Conservation (phyloP, 2,329 filamentous ascomycete genomes). For the Aspergillus awamori region DNA sequence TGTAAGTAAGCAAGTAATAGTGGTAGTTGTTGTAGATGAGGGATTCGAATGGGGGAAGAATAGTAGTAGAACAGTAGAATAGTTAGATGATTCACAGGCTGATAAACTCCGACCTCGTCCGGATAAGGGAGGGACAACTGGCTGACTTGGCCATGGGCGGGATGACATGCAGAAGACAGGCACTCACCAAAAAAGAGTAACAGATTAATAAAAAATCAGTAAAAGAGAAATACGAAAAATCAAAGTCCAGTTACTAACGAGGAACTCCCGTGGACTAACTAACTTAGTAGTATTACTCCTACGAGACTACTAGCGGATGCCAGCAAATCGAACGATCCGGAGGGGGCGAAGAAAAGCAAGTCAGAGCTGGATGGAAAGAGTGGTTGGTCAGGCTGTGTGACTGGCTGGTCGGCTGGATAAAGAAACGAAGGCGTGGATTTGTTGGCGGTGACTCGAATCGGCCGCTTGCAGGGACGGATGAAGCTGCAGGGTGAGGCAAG, state of each 20-base stretch:
- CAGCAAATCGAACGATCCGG: slow-evolving; percentile 20
- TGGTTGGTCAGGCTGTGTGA: background rate
- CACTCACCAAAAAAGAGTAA: background rate
- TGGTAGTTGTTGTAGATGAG: background rate
- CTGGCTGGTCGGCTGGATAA: background rate
- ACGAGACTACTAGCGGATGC: slow-evolving; percentile 10
- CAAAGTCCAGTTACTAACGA: slow-evolving; percentile 1
- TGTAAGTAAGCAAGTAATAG: background rate
- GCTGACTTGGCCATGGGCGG: slow-evolving; percentile 17
- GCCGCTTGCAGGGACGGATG: slow-evolving; percentile 30
- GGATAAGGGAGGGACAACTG: slow-evolving; percentile 18
- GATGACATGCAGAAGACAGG: slow-evolving; percentile 22
- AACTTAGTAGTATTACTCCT: too few relatives aligned
- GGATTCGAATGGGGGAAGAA: background rate
- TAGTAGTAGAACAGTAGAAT: background rate
- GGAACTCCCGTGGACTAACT: background rate
- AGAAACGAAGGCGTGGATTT: background rate
- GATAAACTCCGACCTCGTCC: slow-evolving; percentile 20
- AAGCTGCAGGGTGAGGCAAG: background rate
- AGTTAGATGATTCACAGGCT: slow-evolving; percentile 1
- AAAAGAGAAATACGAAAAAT: slow-evolving; percentile 8
- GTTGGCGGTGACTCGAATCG: slow-evolving; percentile 34
- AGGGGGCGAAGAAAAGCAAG: background rate
- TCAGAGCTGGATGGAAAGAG: background rate
- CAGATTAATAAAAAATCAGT: slow-evolving; percentile 1